phyloP scores from a whole-genome alignment of 176 grass and related monocot genomes.

The Eremochloa ophiuroides region DNA sequence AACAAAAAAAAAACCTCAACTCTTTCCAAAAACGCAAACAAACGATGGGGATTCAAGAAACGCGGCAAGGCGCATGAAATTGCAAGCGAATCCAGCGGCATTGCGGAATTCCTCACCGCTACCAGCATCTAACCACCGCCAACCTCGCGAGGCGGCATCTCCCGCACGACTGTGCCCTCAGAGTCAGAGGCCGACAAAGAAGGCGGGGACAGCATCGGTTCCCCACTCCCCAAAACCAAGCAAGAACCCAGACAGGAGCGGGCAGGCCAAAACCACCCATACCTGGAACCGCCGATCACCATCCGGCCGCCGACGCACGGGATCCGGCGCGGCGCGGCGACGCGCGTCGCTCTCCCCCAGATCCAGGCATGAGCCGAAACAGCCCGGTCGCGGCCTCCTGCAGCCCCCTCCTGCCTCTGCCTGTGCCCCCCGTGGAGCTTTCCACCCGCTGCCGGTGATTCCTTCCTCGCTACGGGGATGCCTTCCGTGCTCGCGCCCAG shows the following conservation, averaged over 20 bases:
- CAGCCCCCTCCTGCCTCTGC: background rate
- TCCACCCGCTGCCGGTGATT: background rate
- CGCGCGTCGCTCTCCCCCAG: background rate
- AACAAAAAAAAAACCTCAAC: background rate
- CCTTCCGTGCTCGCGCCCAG: slow-evolving; percentile 37
- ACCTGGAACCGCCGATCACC: background rate
- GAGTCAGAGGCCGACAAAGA: background rate
- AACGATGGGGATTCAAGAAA: background rate
- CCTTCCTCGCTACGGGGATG: slow-evolving; percentile 27
- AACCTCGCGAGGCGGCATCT: background rate
- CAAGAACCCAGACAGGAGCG: background rate
- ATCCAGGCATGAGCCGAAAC: background rate
- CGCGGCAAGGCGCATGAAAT: background rate
- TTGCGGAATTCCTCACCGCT: slow-evolving; percentile 23
- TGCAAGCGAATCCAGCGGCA: slow-evolving; percentile 21
- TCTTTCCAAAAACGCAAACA: background rate
- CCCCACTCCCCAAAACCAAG: background rate
- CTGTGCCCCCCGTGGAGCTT: background rate
- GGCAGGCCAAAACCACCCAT: background rate
- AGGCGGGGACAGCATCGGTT: background rate
- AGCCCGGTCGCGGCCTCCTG: background rate
- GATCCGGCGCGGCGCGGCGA: slow-evolving; percentile 3
- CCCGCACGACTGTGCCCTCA: background rate
- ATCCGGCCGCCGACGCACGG: background rate
- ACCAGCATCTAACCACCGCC: background rate